Evolutionary conservation across 305 asterid genomes (phyloP).

Genomic region (Fraxinus nigra): DNA sequence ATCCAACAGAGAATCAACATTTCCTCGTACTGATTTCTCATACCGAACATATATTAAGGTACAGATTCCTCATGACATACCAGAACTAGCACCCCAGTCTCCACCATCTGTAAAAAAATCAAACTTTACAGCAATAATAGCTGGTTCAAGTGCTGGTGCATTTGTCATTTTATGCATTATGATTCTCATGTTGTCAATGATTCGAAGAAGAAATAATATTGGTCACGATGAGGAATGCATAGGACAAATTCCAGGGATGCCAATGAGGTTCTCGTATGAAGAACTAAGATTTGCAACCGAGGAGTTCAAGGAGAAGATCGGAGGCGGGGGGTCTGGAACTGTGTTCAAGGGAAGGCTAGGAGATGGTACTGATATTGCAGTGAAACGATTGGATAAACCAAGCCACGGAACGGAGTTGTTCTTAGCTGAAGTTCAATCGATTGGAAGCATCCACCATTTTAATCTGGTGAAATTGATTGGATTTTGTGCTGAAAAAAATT

Average conservation of each 20-base stretch:
- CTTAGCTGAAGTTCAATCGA: conserved; percentile 34
- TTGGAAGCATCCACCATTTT: conserved; percentile 35
- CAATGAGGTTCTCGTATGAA: background rate
- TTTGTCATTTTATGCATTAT: background rate
- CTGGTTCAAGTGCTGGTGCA: background rate
- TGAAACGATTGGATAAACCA: conserved; percentile 19
- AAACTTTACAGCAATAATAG: background rate
- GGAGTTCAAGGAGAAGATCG: conserved; percentile 23
- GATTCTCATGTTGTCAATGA: background rate
- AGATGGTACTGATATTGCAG: conserved; percentile 27
- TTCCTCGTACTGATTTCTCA: background rate
- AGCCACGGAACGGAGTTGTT: conserved; percentile 20
- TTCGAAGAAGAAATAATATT: background rate
- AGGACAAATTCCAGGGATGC: conserved; percentile 23
- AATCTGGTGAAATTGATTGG: conserved; percentile 32
- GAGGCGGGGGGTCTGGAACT: conserved; percentile 31
- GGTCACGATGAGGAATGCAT: conserved; percentile 12
- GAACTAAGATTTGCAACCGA: conserved; percentile 1
- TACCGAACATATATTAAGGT: conserved; percentile 15
- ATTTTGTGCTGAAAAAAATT: conserved; percentile 30
- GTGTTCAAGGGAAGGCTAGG: conserved; percentile 26
- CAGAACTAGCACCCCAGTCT: background rate
- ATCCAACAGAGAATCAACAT: background rate
- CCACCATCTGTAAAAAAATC: background rate
- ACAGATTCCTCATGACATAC: background rate